Evolutionary conservation across 768 basidiomycete species (phyloP), one percentile per base, ranked within the genome.

Genomic region (Gyrodon lividus): DNA sequence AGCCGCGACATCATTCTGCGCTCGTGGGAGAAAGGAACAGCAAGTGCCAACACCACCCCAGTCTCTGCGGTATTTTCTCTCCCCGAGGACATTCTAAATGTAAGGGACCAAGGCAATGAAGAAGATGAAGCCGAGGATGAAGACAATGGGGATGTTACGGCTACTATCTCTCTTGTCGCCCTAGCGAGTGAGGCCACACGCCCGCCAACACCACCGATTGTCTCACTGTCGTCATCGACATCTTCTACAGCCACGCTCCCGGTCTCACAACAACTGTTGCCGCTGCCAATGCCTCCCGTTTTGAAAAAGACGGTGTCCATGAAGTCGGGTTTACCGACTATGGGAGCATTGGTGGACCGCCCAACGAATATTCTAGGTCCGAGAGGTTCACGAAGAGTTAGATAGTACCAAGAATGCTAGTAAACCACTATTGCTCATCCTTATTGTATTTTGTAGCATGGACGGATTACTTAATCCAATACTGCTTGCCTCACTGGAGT

Each of bases 1-100:
- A 75, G 71, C 50, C 80, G 91, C 23, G 81, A 86, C 4, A 71
- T 74, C 6, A 67, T 93, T 24, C 59, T 94, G 42, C 72, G 74
- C 38, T 70, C 73, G 33, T 80, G 80, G 77, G 73, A 73, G 64
- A 70, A 70, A 44, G 68, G 64, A 6, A 64, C 68, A 8, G 40
- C 53, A 20, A 67, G 59, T 5, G 61, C 60, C 23, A 71, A 67
- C 40, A 70, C 72, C 41, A 73, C 71, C 1, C 74, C 75, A 53
- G 51, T 72, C 16, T 73, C 72, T 12, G 70, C 74, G 44, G 67
- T 71, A 49, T 65, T 69, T 10, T 67, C 65, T 24, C 52, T 73
- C 20, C 66, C 72, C 2, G 74, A 65, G 6, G 67, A 61, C n/a
- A n/a, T n/a, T n/a, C n/a, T n/a, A n/a, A n/a, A n/a, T n/a, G 30